Evolutionary conservation across 345 rosid genomes (phyloP), one percentile per base, ranked within the genome.

Genomic region (Populus alba): DNA sequence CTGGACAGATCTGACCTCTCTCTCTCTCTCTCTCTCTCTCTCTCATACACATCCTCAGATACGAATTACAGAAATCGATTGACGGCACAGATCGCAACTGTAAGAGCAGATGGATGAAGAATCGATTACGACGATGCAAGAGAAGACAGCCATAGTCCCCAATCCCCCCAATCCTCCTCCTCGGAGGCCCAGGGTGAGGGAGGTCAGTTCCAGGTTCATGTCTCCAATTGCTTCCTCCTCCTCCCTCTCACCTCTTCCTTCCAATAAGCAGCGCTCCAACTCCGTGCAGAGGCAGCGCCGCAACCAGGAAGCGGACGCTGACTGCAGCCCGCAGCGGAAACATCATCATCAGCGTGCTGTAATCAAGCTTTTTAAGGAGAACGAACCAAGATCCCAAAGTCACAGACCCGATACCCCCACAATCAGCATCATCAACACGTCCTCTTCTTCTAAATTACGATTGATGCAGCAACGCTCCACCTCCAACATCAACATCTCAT

Each of bases 181-280:
- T 6, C 79, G 98, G 55, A 81, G 98, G 38, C 97, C 91, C 0
- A 86, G 97, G 71, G 97, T 94, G 2, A 89, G 98, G 80, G 97
- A 92, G 80, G 95, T 92, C 4, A 89, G 94, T 37, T 94, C 97
- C 9, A 76, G 97, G 77, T 94, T 92, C 77, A 92, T 94, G 98
- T 88, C 98, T 78, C 94, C 98, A 0, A 80, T 76, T 39, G 22
- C 43, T 35, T 70, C 74, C 35, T n/a, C 86, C 9, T 84, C 82
- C 29, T 84, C 86, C 57, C 59, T 53, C 22, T 63, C 67, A 4
- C 69, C 80, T 33, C 59, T 43, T 11, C 68, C 68, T 47, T 41
- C 37, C n/a, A 61, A 13, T 16, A 70, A 70, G 53, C 69, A 70
- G 23, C 80, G 80, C 15, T 59, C 74, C 59, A 70, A 70, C 61